Evolutionary conservation across 164 flowering plant genomes (phyloP), one percentile per base, ranked within the genome.

Genomic region (Macadamia tetraphylla): DNA sequence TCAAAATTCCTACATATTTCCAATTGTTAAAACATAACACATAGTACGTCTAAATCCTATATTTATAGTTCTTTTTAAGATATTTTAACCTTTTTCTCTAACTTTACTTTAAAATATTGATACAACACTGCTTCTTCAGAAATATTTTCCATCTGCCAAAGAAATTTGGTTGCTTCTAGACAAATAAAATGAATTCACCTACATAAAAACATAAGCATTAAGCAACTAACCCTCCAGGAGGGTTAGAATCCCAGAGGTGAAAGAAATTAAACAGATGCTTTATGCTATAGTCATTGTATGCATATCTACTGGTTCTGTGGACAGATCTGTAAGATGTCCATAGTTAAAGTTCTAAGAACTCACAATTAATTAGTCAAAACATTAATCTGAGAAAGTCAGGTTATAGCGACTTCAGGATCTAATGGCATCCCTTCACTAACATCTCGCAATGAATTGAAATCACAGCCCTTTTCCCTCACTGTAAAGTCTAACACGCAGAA

Each of bases 131-230:
- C 12, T 55, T 23, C 48, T 69, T 61, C 29, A 43, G 23, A 43
- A 30, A 59, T 48, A 40, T 51, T 15, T 44, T 58, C 70, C 18
- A 42, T 9, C 18, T 62, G 65, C 30, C 29, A 62, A 62, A 62
- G 7, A n/a, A 42, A 9, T 62, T 42, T 49, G 58, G 35, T 65
- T 65, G 44, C 67, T 65, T 30, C 23, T 1, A 2, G 23, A 32
- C 14, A 55, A 30, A 3, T 29, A 51, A 51, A 0, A 3, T 60
- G 14, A 14, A n/a, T 42, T 62, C 9, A 62, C 43, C 52, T 44
- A 43, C n/a, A 44, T 30, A 62, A 62, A 35, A 44, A 46, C 1
- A 9, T 46, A 46, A 46, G 9, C 7, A 46, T 46, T 0, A 8
- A 8, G 51, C 51, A 46, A 4, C 51, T 46, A 46, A 46, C 9